Evolutionary conservation across 2,329 filamentous ascomycete genomes (phyloP), one percentile per base, ranked within the genome.

Genomic region (Fulvia fulva): DNA sequence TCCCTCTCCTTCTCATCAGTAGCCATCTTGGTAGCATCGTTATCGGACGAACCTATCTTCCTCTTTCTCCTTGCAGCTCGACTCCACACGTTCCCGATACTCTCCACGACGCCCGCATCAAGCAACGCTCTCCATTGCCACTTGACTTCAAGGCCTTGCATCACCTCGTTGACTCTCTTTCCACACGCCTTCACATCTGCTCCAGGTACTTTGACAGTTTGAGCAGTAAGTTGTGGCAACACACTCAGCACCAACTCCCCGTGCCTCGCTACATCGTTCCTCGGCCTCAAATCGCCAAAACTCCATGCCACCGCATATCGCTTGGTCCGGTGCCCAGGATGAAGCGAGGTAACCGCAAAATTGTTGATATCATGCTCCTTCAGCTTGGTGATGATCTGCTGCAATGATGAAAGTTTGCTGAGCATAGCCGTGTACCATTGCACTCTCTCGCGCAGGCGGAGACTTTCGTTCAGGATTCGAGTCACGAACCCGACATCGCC

Each of bases 381-480:
- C 3, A 85, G 73, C 7, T 88, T 77, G 53, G 80, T 79, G 5
- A 86, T 79, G 0, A 96, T 76, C 0, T 87, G 73, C 0, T 79
- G 77, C 0, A 88, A 79, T 64, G 87, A 92, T 0, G 82, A 81
- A 28, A 90, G 77, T 68, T 95, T 95, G 0, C 93, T 92, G 0
- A 97, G 78, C 90, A 97, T 95, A 55, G 87, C 86, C 0, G 88
- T 94, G 73, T 94, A 97, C 94, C 94, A 99, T 60, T 84, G 83
- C 0, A 96, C 85, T 9, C 80, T 79, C 0, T 82, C 77, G 19
- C 78, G 76, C 1, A 90, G 75, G 0, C 71, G 59, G 0, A 88
- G 72, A 32, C 87, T 91, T 71, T 95, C 89, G 0, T 81, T 75
- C 4, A 96, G 78, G 62, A 96, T 87, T 5, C 84, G 81, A 0